These are phyloP conservation scores for Globisporangium barbulae DNA, from an alignment of 352 stramenopile species.

Conservation along the genomic window DNA sequence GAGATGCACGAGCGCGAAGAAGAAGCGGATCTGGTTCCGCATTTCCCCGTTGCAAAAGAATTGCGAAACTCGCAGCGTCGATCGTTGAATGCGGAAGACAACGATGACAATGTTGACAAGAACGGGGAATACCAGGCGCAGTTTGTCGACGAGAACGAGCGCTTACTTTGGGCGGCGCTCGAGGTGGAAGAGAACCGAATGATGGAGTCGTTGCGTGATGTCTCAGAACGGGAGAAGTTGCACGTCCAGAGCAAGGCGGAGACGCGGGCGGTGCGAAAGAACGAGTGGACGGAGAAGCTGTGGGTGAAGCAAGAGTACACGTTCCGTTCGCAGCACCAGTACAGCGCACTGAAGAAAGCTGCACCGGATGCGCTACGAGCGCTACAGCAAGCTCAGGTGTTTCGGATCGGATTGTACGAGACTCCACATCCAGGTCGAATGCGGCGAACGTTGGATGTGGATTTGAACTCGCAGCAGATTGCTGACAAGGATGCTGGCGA, in stretches of 20 bases:
- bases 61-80: constrained; percentile 22
- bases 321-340: constrained; percentile 66
- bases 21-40: constrained; percentile 55
- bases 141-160: constrained; percentile 43
- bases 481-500: constrained; percentile 2
- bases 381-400: constrained; percentile 35
- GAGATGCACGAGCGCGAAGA: constrained; percentile 77
- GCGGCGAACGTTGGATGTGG: constrained; percentile 50
- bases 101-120: background rate
- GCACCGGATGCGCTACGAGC: constrained; percentile 28
- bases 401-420: constrained; percentile 59
- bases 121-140: constrained; percentile 3
- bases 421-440: constrained; percentile 60
- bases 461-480: constrained; percentile 23
- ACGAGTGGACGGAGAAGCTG: constrained; percentile 48
- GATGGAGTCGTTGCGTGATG: constrained; percentile 53
- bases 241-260: constrained; percentile 22
- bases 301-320: constrained; percentile 69
- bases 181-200: constrained; percentile 84
- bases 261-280: constrained; percentile 21
- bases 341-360: constrained; percentile 27
- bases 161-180: constrained; percentile 63
- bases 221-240: constrained; percentile 35
- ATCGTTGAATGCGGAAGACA: background rate
- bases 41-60: constrained; percentile 65